Conservation (phyloP, 177 flowering plant genomes). For the Tripterygium wilfordii region DNA sequence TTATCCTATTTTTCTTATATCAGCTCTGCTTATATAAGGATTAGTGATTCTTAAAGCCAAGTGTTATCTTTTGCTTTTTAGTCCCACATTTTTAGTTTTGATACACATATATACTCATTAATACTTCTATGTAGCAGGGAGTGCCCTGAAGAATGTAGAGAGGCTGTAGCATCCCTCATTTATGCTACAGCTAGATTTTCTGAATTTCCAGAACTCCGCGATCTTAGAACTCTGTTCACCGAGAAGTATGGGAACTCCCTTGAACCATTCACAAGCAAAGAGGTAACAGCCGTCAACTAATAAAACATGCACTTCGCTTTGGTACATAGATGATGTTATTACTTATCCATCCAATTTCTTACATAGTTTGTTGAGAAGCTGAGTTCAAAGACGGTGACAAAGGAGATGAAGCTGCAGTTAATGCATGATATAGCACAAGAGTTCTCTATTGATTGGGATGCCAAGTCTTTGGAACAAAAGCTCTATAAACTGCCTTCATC, state of each 20-base stretch:
- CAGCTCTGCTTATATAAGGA: no score
- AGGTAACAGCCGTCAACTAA: slow-evolving; percentile 28
- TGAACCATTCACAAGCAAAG: slow-evolving; percentile 32
- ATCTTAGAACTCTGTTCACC: slow-evolving; percentile 37
- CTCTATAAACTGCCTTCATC: slow-evolving; percentile 27
- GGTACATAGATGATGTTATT: no score
- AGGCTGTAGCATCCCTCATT: slow-evolving; percentile 62
- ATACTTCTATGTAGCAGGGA: slow-evolving; percentile 34
- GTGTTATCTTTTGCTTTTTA: no score
- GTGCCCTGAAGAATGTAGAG: slow-evolving; percentile 76
- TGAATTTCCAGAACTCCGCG: slow-evolving; percentile 74
- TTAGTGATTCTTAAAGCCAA: no score
- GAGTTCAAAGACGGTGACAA: slow-evolving; percentile 36
- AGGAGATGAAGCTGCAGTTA: slow-evolving; percentile 66
- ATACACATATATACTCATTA: no score
- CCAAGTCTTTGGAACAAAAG: slow-evolving; percentile 54
- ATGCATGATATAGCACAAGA: slow-evolving; percentile 66
- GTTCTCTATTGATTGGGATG: slow-evolving; percentile 56
- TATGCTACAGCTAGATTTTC: slow-evolving; percentile 84
- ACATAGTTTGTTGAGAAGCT: slow-evolving; percentile 51
- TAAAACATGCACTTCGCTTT: no score
- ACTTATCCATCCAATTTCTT: slow-evolving; percentile 9
- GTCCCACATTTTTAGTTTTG: no score
- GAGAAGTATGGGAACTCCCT: slow-evolving; percentile 45
- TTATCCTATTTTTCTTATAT: no score